Evolutionary conservation across 495 filamentous ascomycete species (phyloP), one percentile per base, ranked within the genome.

Genomic region (Extremus antarcticus): DNA sequence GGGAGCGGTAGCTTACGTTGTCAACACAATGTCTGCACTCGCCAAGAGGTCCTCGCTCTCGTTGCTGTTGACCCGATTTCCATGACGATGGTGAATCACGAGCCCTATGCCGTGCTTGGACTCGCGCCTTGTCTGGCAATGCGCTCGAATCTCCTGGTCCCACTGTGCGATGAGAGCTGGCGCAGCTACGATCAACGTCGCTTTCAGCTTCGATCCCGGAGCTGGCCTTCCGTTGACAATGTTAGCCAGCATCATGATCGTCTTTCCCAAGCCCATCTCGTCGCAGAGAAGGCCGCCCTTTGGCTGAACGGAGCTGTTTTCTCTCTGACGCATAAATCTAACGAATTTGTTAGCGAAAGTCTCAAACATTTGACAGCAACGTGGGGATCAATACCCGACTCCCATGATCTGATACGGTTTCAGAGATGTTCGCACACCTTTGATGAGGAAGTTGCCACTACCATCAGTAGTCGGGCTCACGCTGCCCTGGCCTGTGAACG

Each of bases 231-330:
- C 40, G 25, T 70, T 63, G 49, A 67, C 69, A 7, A 68, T 35
- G 25, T 69, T 29, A 80, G 73, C 24, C 81, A 68, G 67, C 61
- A 20, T 63, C 67, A 57, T 77, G 68, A 58, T 74, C 67, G 7
- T 81, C 51, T 74, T 88, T 0, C 84, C 84, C 1, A 85, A 64
- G 0, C 83, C 83, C 82, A 86, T 85, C 17, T 70, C 65, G 60
- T 86, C 82, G 0, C 75, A 76, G 0, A 79, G 59, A 8, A 86
- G 65, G 0, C 82, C 81, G 0, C 81, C 81, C 21, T 63, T 63
- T 0, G 79, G 78, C 13, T 60, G 50, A 0, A 57, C 24, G 0
- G 47, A 23, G 0, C 63, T 70, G 3, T 70, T 65, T 54, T 86
- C 83, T 21, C 79, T 71, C 0, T 70, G 58, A 11, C 78, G 59